These are phyloP conservation scores for Syzygium oleosum DNA, from an alignment of 345 rosid genomes.

Conservation along the genomic window DNA sequence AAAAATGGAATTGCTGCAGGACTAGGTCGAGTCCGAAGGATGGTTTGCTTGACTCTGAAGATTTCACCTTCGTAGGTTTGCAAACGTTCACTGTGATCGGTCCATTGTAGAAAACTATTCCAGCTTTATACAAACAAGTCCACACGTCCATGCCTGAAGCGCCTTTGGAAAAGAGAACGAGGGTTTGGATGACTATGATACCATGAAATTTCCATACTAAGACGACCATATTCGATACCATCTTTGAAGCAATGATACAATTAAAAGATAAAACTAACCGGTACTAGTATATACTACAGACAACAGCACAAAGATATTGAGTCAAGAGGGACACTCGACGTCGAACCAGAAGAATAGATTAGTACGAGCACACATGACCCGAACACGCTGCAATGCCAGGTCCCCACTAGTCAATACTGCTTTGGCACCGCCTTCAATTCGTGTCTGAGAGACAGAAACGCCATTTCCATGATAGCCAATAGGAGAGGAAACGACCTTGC, in stretches of 20 bases:
- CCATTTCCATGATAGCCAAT: slow-evolving; percentile 34
- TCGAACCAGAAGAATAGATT: slow-evolving; percentile 87
- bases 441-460: slow-evolving; percentile 59
- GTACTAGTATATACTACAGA: neutral
- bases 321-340: slow-evolving; percentile 35
- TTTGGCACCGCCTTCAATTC: slow-evolving; percentile 91
- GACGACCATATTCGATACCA: neutral
- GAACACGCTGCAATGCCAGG: slow-evolving; percentile 73
- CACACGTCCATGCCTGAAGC: neutral
- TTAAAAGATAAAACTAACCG: neutral
- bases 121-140: neutral
- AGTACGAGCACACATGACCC: slow-evolving; percentile 71
- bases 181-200: neutral
- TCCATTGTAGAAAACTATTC: neutral
- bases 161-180: neutral
- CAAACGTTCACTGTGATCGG: neutral
- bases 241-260: neutral
- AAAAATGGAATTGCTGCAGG: neutral
- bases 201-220: neutral
- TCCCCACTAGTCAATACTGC: slow-evolving; percentile 77
- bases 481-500: slow-evolving; percentile 18
- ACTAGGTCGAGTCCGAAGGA: neutral
- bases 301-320: neutral
- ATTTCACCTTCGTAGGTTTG: neutral
- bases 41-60: neutral